phyloP scores from a whole-genome alignment of 2,329 filamentous ascomycete genomes.

The Metarhizium anisopliae region DNA sequence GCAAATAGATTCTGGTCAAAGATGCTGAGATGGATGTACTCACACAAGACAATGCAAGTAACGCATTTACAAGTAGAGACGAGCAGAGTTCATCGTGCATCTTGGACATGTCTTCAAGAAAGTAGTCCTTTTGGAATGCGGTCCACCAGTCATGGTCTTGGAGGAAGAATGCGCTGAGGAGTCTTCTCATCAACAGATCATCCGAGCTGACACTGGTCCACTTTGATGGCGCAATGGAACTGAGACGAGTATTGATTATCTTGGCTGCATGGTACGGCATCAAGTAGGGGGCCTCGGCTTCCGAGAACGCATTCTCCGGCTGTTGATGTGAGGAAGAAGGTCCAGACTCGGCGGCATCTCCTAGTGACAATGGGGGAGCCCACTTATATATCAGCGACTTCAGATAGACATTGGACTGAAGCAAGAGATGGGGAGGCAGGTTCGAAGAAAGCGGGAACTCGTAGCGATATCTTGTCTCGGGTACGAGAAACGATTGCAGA shows the following conservation, averaged over 20 bases:
- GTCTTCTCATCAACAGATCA: conserved; percentile 20
- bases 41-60: conserved; percentile 24
- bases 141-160: conserved; percentile 23
- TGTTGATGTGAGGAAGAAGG: neutral
- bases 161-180: conserved; percentile 16
- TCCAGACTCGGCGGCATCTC: neutral
- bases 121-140: conserved; percentile 25
- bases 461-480: conserved; percentile 25
- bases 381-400: conserved; percentile 13
- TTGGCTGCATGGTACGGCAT: conserved; percentile 23
- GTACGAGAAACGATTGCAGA: conserved; percentile 22
- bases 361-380: neutral
- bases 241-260: conserved; percentile 20
- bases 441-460: conserved; percentile 23
- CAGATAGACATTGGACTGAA: conserved; percentile 13
- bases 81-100: conserved; percentile 22
- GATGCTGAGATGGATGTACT: conserved; percentile 8
- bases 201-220: conserved; percentile 25
- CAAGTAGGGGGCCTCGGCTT: conserved; percentile 10
- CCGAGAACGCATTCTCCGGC: neutral
- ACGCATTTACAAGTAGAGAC: conserved; percentile 24
- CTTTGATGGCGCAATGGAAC: conserved; percentile 16
- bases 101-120: conserved; percentile 25
- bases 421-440: conserved; percentile 18
- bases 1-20: neutral